These are phyloP conservation scores for Sphaerostilbella broomeana DNA, from an alignment of 2,329 filamentous ascomycete species.

Conservation along the genomic window DNA sequence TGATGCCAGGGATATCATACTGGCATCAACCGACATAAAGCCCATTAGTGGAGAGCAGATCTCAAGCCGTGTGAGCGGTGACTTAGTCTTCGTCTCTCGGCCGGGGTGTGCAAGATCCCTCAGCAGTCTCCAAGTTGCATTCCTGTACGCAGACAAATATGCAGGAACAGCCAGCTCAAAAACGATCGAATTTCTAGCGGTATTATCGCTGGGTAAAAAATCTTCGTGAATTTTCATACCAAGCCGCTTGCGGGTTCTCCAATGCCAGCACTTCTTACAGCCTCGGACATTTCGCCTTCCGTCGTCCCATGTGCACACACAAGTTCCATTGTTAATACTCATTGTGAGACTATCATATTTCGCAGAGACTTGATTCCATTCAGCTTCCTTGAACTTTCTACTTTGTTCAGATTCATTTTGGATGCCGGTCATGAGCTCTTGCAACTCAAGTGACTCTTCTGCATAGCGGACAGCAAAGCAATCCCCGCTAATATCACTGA, in stretches of 20 bases:
- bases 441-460: neutral
- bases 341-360: conserved; percentile 17
- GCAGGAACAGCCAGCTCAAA: conserved; percentile 37
- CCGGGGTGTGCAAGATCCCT: conserved; percentile 3
- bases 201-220: conserved; percentile 19
- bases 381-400: conserved; percentile 1
- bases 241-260: conserved; percentile 13
- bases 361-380: neutral
- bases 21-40: neutral
- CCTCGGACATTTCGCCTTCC: neutral
- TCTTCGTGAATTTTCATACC: conserved; percentile 19
- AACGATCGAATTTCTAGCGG: conserved; percentile 38
- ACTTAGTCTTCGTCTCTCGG: neutral
- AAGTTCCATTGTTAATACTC: conserved; percentile 8
- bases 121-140: conserved; percentile 15
- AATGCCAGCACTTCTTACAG: conserved; percentile 17
- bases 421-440: neutral
- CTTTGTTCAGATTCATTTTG: neutral
- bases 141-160: conserved; percentile 34
- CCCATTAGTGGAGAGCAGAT: conserved; percentile 5
- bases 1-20: conserved; percentile 19
- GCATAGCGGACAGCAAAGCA: conserved; percentile 9
- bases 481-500: neutral
- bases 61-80: neutral
- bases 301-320: conserved; percentile 13